These are phyloP conservation scores for Prunella vulgaris DNA, from an alignment of 257 asterid species.

Conservation along the genomic window DNA sequence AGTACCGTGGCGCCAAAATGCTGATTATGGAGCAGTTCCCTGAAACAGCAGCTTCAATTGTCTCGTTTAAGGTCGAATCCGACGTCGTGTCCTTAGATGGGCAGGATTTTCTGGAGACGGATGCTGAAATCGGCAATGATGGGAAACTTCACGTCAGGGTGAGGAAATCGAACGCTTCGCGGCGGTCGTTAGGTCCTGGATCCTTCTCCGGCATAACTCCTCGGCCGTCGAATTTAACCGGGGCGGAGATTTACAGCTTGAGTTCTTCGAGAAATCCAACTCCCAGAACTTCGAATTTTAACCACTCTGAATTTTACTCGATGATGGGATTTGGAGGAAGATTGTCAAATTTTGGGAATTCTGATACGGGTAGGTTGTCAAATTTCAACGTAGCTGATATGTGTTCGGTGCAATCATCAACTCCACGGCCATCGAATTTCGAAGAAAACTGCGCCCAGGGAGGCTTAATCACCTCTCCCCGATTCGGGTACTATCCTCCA, in stretches of 20 bases:
- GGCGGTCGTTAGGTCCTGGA: constrained; percentile 57
- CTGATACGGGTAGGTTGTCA: constrained; percentile 60
- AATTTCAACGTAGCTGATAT: constrained; percentile 65
- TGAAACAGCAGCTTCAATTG: constrained; percentile 85
- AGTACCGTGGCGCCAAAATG: constrained; percentile 87
- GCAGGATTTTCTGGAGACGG: constrained; percentile 88
- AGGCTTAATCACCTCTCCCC: constrained; percentile 54
- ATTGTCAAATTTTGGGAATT: constrained; percentile 67
- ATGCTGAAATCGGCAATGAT: constrained; percentile 75
- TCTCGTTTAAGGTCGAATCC: constrained; percentile 83
- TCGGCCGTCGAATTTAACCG: constrained; percentile 50
- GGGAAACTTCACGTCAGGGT: constrained; percentile 87
- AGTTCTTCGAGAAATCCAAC: constrained; percentile 52
- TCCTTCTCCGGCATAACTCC: constrained; percentile 46
- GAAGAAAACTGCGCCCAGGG: constrained; percentile 76
- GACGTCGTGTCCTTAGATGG: constrained; percentile 92
- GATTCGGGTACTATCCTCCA: constrained; percentile 65
- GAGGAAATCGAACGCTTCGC: constrained; percentile 79
- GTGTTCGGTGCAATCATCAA: constrained; percentile 87
- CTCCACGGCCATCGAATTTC: constrained; percentile 88
- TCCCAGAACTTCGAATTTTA: constrained; percentile 51
- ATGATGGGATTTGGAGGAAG: constrained; percentile 73
- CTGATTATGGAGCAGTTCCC: constrained; percentile 89
- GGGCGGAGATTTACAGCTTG: constrained; percentile 54
- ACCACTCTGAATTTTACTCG: constrained; percentile 51